Evolutionary conservation across 495 filamentous ascomycete species (phyloP), one percentile per base, ranked within the genome.

Genomic region (Bombardia bombarda): DNA sequence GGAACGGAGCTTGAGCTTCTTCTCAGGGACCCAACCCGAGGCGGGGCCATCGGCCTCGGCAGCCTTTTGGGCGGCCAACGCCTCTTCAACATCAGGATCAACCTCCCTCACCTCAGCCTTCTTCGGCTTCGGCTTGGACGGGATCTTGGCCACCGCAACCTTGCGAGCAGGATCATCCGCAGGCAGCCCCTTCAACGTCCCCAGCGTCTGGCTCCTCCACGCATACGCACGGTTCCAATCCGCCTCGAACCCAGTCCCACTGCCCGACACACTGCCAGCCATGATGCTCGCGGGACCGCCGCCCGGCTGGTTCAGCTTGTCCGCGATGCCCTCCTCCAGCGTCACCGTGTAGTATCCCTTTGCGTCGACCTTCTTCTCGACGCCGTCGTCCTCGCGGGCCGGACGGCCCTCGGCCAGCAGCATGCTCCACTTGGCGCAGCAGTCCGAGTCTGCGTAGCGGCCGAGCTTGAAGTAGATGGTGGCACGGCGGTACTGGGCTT

Each of bases 401-500:
- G 52, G 60, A 13, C 58, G 52, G n/a, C 63, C 69, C 49, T 70
- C 79, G 18, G 54, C 45, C 4, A 73, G 75, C 33, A 74, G 69
- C 52, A 77, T 75, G 22, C 84, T 75, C 62, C 81, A 75, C 14
- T 68, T 71, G 18, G 92, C 81, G 32, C 88, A 78, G 51, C 82
- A 78, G 38, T 73, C 72, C 10, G 90, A 80, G 65, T 98, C 87
- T 4, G 78, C 89, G 47, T 78, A 89, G 20, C 78, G 72, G 42
- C 76, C 80, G 16, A 89, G 63, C 35, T 78, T 72, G 58, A 79
- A 87, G 7, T 90, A 66, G 4, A 86, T 73, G 31, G 92, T 77
- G 1, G 76, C 86, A 44, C 92, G 74, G 36, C 92, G 76, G 49
- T 95, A 74, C 60, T 97, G 89, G 6, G 87, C 82, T 19, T 80